These are phyloP conservation scores for Plasmodium blacklocki DNA, from an alignment of 169 alveolate species.

Conservation along the genomic window DNA sequence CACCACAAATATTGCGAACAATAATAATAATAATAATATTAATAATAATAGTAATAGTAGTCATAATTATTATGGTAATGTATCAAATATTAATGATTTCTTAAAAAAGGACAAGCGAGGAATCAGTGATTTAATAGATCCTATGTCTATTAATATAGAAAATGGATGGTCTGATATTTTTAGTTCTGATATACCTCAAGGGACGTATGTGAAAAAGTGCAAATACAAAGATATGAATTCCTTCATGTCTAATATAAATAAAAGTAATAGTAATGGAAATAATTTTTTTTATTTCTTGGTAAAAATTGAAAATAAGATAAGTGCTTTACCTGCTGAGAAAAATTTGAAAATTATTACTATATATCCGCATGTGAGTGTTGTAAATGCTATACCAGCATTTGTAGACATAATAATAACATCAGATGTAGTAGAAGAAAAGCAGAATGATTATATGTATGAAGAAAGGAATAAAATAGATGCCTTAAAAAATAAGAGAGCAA, in stretches of 20 bases:
- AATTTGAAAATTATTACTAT: constrained; percentile 83
- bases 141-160: constrained; percentile 20
- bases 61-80: background rate
- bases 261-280: constrained; percentile 47
- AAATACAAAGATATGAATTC: constrained; percentile 27
- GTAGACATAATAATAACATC: constrained; percentile 78
- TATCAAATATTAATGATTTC: background rate
- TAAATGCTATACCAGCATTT: constrained; percentile 87
- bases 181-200: constrained; percentile 70
- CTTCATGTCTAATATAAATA: constrained; percentile 14
- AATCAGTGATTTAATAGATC: constrained; percentile 22
- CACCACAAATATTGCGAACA: background rate
- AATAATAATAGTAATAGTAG: background rate
- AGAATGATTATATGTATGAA: constrained; percentile 50
- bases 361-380: constrained; percentile 87
- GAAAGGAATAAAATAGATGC: constrained; percentile 45
- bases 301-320: constrained; percentile 79
- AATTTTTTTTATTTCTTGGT: constrained; percentile 86
- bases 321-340: constrained; percentile 89
- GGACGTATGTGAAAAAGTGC: constrained; percentile 74
- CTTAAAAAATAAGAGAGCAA: constrained; percentile 48
- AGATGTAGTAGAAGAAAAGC: constrained; percentile 53
- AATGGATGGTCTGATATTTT: constrained; percentile 76
- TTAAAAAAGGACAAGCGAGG: constrained; percentile 18
- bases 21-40: background rate